These are phyloP conservation scores for Fusarium concolor DNA, from an alignment of 2,329 filamentous ascomycete species.

Conservation along the genomic window DNA sequence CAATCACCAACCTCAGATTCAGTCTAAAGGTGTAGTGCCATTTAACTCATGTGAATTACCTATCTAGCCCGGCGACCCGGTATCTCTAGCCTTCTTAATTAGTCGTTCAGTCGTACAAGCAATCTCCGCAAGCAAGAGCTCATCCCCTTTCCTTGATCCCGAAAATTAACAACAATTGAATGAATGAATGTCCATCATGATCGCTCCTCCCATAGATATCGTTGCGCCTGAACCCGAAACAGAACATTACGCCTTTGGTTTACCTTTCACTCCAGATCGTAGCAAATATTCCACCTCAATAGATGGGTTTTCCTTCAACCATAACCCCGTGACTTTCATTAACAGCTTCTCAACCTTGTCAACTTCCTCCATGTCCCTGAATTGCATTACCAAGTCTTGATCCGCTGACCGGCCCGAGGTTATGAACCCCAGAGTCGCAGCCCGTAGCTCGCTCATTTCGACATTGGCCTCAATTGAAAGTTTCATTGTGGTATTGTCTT, in stretches of 20 bases:
- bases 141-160: background rate
- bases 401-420: constrained; percentile 11
- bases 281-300: constrained; percentile 45
- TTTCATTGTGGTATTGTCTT: constrained; percentile 27
- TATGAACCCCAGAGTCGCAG: constrained; percentile 19
- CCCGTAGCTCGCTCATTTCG: constrained; percentile 17
- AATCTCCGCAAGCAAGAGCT: constrained; percentile 20
- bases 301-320: constrained; percentile 29
- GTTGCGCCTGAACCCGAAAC: constrained; percentile 18
- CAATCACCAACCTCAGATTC: constrained; percentile 19
- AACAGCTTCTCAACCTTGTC: constrained; percentile 38
- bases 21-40: constrained; percentile 11
- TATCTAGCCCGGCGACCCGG: constrained; percentile 14
- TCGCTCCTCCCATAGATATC: constrained; percentile 9
- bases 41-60: constrained; percentile 1
- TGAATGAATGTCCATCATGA: background rate
- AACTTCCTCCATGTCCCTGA: constrained; percentile 44
- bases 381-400: constrained; percentile 27
- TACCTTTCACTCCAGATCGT: constrained; percentile 45
- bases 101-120: constrained; percentile 23
- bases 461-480: constrained; percentile 18
- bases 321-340: constrained; percentile 35
- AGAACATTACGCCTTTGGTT: constrained; percentile 31
- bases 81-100: constrained; percentile 14
- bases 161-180: background rate